These are phyloP conservation scores for Coprinopsis marcescibilis DNA, from an alignment of 768 basidiomycete genomes.

Conservation along the genomic window DNA sequence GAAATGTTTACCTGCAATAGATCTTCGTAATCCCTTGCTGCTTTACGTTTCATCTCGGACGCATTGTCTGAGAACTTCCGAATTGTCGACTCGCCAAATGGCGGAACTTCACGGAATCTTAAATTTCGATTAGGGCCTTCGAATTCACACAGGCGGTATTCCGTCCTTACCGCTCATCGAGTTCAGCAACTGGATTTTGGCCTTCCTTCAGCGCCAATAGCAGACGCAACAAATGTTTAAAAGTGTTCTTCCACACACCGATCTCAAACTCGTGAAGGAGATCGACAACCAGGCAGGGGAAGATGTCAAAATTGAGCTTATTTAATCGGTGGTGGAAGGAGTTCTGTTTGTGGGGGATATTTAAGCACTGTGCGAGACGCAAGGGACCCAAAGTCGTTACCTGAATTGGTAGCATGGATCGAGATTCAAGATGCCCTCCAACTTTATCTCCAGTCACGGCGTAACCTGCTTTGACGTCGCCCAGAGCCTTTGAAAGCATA, in stretches of 20 bases:
- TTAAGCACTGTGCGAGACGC: background rate
- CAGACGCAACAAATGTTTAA: slow-evolving; percentile 28
- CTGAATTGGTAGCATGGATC: slow-evolving; percentile 10
- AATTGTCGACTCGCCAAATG: slow-evolving; percentile 29
- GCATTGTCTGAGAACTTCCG: slow-evolving; percentile 28
- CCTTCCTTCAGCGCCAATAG: slow-evolving; percentile 18
- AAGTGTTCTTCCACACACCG: slow-evolving; percentile 30
- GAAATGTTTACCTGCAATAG: slow-evolving; percentile 29
- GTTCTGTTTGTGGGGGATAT: slow-evolving; percentile 21
- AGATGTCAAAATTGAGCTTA: slow-evolving; percentile 19
- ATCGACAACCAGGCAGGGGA: slow-evolving; percentile 24
- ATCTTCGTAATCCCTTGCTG: slow-evolving; percentile 37
- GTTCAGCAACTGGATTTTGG: slow-evolving; percentile 13
- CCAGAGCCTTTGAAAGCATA: slow-evolving; percentile 6
- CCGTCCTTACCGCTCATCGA: slow-evolving; percentile 16
- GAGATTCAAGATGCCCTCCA: slow-evolving; percentile 1
- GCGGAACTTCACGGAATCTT: slow-evolving; percentile 19
- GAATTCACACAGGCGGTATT: background rate
- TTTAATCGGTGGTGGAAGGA: slow-evolving; percentile 21
- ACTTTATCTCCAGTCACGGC: slow-evolving; percentile 2
- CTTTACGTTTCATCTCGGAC: slow-evolving; percentile 29
- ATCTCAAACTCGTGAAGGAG: slow-evolving; percentile 35
- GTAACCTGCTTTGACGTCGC: slow-evolving; percentile 9
- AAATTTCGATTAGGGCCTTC: background rate
- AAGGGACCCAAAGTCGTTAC: slow-evolving; percentile 4